Base-by-base conservation (phyloP, 352 stramenopile genomes). In the Pythium angustatum region DNA sequence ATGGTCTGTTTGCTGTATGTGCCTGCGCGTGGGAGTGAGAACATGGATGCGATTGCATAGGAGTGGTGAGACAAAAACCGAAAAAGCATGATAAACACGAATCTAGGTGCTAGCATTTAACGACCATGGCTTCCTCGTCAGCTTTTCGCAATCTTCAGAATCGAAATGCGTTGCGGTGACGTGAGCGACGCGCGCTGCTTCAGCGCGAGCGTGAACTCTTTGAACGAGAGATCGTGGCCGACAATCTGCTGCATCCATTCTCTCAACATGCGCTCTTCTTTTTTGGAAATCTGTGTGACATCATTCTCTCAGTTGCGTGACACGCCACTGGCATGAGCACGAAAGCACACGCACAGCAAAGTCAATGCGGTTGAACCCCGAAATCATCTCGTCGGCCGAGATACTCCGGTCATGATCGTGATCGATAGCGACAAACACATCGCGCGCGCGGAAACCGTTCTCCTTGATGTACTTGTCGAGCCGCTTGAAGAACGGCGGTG, bases 141-240 rank as follows among this genome's bases (percentile, higher is more conserved):
- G 14, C 49, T 28, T 45, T 47, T 44, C 17, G 53, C 27, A 4
- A 73, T 38, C 44, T 75, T 68, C 34, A 82, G 69, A 17, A 82
- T 76, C 17, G 75, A 82, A 40, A 82, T 64, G 5, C 72, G 71
- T 49, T 79, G 73, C 2, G 75, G 67, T 5, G 77, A 79, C 48
- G 75, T 79, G 33, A 78, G 69, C n/a, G 77, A 78, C 31, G 77
- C 75, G 40, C 77, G 77, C 41, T 83, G 77, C 65, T 85, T 85
- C 44, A 85, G 70, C 41, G 77, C 77, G 12, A 85, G 72, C 21
- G 70, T 66, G 41, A 85, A 85, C 27, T 83, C 77, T 58, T 85
- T 85, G 66, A 85, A 85, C 24, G 75, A 72, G 28, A 86, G 62
- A n/a, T 75, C 71, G 56, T 83, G 72, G 38, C 62, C 70, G n/a